Evolutionary conservation across 1,139 yeast genomes (phyloP).

Genomic region (Pichia sp.): DNA sequence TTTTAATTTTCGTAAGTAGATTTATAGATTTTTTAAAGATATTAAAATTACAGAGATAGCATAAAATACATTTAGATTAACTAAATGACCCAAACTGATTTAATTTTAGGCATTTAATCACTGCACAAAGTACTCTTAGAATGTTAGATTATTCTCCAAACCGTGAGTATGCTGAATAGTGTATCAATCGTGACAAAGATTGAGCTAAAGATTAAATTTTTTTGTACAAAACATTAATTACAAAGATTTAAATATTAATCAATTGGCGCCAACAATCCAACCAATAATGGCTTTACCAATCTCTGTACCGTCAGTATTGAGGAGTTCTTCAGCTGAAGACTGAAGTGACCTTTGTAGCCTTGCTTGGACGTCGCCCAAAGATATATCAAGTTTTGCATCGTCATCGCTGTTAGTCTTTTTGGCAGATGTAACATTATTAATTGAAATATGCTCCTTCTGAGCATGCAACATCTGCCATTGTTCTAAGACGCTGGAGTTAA

Average conservation of each 20-base stretch:
- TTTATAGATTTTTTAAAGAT: background rate
- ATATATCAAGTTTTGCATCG: background rate
- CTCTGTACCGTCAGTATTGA: constrained; percentile 21
- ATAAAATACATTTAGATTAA: background rate
- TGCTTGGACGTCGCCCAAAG: constrained; percentile 20
- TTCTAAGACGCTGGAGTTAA: constrained; percentile 33
- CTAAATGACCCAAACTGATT: background rate
- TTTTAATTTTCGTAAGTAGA: no score
- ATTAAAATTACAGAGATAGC: background rate
- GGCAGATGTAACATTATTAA: background rate
- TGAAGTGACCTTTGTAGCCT: constrained; percentile 26
- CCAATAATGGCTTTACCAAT: constrained; percentile 29
- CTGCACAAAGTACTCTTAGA: no score
- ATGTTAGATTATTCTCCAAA: no score
- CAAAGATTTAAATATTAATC: background rate
- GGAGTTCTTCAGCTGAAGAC: constrained; percentile 23
- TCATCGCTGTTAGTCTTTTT: background rate
- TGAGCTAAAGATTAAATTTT: no score
- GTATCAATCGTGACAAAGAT: no score
- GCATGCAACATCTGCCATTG: constrained; percentile 37
- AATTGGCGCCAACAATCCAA: constrained; percentile 31
- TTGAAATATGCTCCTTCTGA: constrained; percentile 13
- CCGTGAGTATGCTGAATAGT: no score
- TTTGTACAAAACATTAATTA: no score
- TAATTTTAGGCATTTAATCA: no score